A percentile compares a stretch with the other conserved stretches of the same genome.
These are phyloP conservation scores for Hymenoscyphus fructigenus DNA, from an alignment of 2,329 filamentous ascomycete species.

Conservation along the genomic window DNA sequence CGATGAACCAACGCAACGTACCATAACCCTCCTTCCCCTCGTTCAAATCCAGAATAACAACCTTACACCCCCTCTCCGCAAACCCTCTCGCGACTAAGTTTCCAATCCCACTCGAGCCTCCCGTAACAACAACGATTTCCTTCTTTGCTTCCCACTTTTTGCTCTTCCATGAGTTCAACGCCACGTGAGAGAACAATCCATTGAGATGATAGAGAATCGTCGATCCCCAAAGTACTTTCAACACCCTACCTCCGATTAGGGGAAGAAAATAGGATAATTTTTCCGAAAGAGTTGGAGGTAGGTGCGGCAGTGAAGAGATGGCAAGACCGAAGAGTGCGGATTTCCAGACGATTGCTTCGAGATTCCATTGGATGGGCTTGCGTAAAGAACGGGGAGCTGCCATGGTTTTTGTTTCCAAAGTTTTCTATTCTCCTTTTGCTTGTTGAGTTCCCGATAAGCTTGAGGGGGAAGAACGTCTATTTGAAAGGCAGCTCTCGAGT, in stretches of 20 bases:
- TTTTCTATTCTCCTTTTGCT: neutral
- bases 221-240: slow-evolving; percentile 2
- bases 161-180: slow-evolving; percentile 47
- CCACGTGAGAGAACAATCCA: slow-evolving; percentile 25
- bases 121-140: slow-evolving; percentile 73
- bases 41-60: slow-evolving; percentile 71
- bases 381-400: neutral
- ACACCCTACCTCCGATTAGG: neutral
- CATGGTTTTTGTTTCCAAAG: neutral
- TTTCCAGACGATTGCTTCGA: slow-evolving; percentile 5
- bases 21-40: slow-evolving; percentile 61
- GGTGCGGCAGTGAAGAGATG: neutral
- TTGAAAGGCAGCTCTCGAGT: too few relatives aligned
- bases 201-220: slow-evolving; percentile 5
- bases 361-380: slow-evolving; percentile 6
- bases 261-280: neutral
- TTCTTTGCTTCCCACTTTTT: slow-evolving; percentile 59
- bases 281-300: neutral
- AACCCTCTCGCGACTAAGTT: slow-evolving; percentile 63
- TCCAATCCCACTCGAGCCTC: slow-evolving; percentile 74
- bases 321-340: slow-evolving; percentile 10
- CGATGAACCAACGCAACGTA: slow-evolving; percentile 33
- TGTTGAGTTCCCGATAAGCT: neutral
- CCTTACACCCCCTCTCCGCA: slow-evolving; percentile 62
- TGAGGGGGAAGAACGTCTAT: too few relatives aligned